Percentiles rank a stretch among this genome's conserved stretches.
These are phyloP conservation scores for Cenchrus fungigraminus DNA, from an alignment of 176 grass and related monocot species.

Conservation along the genomic window DNA sequence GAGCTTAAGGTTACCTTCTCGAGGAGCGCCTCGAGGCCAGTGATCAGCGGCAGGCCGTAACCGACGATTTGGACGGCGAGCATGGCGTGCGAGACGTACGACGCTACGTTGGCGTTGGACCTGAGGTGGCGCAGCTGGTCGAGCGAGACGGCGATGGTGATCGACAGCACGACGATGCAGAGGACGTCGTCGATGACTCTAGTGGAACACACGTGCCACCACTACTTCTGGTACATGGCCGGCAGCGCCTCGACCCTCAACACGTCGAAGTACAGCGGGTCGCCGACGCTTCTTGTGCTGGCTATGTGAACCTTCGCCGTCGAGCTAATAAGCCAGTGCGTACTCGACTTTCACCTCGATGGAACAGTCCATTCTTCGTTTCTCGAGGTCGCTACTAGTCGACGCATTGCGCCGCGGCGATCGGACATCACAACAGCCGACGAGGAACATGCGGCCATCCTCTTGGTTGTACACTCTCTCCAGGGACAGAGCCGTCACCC, in stretches of 20 bases:
- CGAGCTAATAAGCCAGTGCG: conserved; percentile 43
- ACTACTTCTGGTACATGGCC: too few relatives aligned
- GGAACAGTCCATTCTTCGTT: conserved; percentile 46
- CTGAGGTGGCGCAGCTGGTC: conserved; percentile 49
- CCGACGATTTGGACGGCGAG: conserved; percentile 53
- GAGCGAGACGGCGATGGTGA: conserved; percentile 32
- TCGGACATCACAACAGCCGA: conserved; percentile 48
- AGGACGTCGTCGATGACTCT: conserved; percentile 52
- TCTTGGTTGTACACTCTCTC: conserved; percentile 56
- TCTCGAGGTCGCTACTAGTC: conserved; percentile 40
- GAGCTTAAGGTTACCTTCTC: too few relatives aligned
- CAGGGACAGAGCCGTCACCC: not conserved
- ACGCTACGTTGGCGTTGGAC: conserved; percentile 30
- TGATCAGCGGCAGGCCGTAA: conserved; percentile 40
- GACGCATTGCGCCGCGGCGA: conserved; percentile 23
- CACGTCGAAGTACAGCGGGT: conserved; percentile 51
- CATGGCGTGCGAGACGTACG: conserved; percentile 58
- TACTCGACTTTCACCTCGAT: conserved; percentile 58
- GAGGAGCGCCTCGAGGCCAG: too few relatives aligned
- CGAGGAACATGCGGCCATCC: conserved; percentile 54
- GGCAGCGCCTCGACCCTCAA: conserved; percentile 30
- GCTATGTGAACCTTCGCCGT: conserved; percentile 47
- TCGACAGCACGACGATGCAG: conserved; percentile 42
- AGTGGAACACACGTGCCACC: not conserved
- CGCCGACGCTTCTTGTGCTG: conserved; percentile 39